phyloP scores from a whole-genome alignment of 441 rosid species.

The Syzygium malaccense region DNA sequence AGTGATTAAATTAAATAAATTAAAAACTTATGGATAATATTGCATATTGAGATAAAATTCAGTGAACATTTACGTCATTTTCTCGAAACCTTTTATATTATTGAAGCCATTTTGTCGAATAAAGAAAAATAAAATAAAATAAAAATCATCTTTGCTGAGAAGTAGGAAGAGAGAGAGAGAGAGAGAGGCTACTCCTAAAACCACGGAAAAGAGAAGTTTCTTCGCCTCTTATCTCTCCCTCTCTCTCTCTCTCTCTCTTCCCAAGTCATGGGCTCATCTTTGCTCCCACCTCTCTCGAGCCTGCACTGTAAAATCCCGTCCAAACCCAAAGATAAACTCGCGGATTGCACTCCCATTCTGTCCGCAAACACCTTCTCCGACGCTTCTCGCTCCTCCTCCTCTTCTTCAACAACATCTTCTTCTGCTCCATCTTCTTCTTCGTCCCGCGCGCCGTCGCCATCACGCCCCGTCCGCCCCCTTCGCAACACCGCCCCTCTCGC shows the following conservation, averaged over 20 bases:
- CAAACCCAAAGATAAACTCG: background rate
- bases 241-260: background rate
- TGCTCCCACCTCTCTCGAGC: background rate
- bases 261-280: background rate
- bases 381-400: background rate
- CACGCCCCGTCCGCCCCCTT: constrained; percentile 10
- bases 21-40: too few relatives aligned
- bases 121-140: background rate
- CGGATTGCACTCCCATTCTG: background rate
- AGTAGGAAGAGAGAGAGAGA: background rate
- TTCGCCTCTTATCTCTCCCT: background rate
- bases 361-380: background rate
- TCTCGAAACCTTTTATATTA: background rate
- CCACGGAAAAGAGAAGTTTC: background rate
- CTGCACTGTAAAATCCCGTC: background rate
- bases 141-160: background rate
- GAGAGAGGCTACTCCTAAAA: background rate
- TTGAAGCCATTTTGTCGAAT: background rate
- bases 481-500: constrained; percentile 51
- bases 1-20: too few relatives aligned
- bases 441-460: constrained; percentile 3
- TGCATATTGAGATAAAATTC: too few relatives aligned
- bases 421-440: background rate
- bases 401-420: background rate
- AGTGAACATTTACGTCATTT: too few relatives aligned